Conservation (phyloP, 306 rosid species). For the Lathyrus sativus region DNA sequence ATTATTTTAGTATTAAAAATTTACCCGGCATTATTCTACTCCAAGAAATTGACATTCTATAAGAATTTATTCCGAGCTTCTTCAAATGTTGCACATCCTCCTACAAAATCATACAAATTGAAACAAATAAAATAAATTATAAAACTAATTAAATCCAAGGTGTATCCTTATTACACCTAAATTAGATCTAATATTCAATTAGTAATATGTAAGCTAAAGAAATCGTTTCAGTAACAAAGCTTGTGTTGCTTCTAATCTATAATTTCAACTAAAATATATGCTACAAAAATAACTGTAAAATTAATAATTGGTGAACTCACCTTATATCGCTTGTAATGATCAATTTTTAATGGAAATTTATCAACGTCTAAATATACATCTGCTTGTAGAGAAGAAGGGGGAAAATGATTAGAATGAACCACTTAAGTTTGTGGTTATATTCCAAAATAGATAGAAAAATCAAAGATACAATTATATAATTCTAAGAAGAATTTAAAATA, state of each 20-base stretch:
- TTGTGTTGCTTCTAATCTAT: too few relatives aligned
- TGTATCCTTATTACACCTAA: too few relatives aligned
- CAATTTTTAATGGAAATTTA: constrained; percentile 15
- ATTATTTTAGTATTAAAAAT: too few relatives aligned
- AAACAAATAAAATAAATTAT: background rate
- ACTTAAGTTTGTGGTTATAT: too few relatives aligned
- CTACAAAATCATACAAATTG: background rate
- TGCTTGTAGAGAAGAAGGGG: background rate
- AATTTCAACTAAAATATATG: background rate
- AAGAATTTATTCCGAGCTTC: constrained; percentile 38
- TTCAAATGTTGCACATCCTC: constrained; percentile 40
- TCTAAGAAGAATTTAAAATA: too few relatives aligned
- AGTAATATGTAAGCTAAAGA: too few relatives aligned
- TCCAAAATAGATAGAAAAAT: too few relatives aligned
- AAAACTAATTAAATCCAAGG: too few relatives aligned
- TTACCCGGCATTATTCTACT: constrained; percentile 39
- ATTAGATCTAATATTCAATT: too few relatives aligned
- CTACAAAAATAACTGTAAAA: background rate
- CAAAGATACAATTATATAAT: too few relatives aligned
- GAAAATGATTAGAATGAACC: background rate
- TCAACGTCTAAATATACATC: background rate
- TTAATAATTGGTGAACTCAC: background rate
- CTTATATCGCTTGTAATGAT: constrained; percentile 42
- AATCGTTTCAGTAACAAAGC: too few relatives aligned
- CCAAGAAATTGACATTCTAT: constrained; percentile 47